These are phyloP conservation scores for Phytophthora pisi DNA, from an alignment of 352 stramenopile species.

Conservation along the genomic window DNA sequence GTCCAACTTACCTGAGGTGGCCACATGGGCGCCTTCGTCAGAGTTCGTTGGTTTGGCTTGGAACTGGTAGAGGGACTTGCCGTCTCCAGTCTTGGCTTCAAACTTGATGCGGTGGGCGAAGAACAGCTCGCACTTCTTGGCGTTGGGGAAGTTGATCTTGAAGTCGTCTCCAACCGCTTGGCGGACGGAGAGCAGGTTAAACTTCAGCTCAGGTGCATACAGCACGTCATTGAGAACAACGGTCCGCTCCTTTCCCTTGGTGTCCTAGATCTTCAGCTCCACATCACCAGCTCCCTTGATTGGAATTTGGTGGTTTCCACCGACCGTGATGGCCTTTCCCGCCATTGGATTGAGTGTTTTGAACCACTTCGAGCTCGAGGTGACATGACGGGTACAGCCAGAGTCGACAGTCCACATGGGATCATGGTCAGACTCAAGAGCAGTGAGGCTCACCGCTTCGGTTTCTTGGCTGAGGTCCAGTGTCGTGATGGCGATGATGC, in stretches of 20 bases:
- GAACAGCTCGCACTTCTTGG: constrained; percentile 25
- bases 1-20: constrained; percentile 4
- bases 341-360: not conserved
- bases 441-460: constrained; percentile 3
- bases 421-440: not conserved
- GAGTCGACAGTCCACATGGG: constrained; percentile 18
- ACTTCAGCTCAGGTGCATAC: constrained; percentile 14
- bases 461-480: not conserved
- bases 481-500: constrained; percentile 21
- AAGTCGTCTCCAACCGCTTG: constrained; percentile 16
- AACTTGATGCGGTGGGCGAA: constrained; percentile 15
- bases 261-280: constrained; percentile 13
- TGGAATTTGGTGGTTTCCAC: constrained; percentile 21
- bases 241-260: constrained; percentile 3
- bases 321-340: constrained; percentile 20
- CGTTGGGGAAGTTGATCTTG: constrained; percentile 24
- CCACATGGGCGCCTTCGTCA: not conserved
- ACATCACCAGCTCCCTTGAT: constrained; percentile 11
- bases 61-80: constrained; percentile 16
- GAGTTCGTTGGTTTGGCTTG: not conserved
- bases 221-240: constrained; percentile 12
- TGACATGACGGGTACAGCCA: constrained; percentile 19
- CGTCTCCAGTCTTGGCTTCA: constrained; percentile 11
- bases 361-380: constrained; percentile 10
- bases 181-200: constrained; percentile 18